A percentile compares a stretch with the other conserved stretches of the same genome.
phyloP scores from a whole-genome alignment of 306 rosid species.

The Trifolium repens region DNA sequence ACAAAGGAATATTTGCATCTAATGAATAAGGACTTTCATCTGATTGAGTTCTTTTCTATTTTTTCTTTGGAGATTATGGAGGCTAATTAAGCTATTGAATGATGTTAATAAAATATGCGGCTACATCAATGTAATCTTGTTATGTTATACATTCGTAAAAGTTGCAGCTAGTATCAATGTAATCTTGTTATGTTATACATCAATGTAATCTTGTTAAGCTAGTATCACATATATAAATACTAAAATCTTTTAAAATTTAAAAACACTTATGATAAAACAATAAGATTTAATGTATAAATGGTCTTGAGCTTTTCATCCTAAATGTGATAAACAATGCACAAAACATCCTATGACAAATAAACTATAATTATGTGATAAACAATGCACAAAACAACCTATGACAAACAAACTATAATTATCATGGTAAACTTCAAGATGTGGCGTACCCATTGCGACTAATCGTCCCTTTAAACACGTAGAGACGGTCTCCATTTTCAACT shows the following conservation, averaged over 20 bases:
- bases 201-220: not conserved
- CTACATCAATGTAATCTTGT: not conserved
- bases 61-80: not conserved
- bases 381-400: slow-evolving; percentile 7
- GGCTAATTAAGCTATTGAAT: not conserved
- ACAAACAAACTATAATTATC: not conserved
- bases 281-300: not conserved
- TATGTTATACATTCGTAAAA: slow-evolving; percentile 6
- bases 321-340: slow-evolving; percentile 6
- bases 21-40: slow-evolving; percentile 16
- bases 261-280: not conserved
- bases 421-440: slow-evolving; percentile 9
- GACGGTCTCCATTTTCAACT: slow-evolving; percentile 77
- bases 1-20: slow-evolving; percentile 21
- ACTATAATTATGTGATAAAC: not conserved
- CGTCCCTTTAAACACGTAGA: slow-evolving; percentile 79
- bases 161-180: not conserved
- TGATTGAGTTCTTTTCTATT: not conserved
- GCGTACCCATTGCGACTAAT: slow-evolving; percentile 48
- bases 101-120: slow-evolving; percentile 9
- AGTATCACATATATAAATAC: not conserved
- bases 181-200: not conserved
- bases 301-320: not conserved
- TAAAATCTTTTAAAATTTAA: not conserved
- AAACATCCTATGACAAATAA: slow-evolving; percentile 3